Base-by-base conservation (phyloP, 345 rosid species). In the Fremontodendron californicum region DNA sequence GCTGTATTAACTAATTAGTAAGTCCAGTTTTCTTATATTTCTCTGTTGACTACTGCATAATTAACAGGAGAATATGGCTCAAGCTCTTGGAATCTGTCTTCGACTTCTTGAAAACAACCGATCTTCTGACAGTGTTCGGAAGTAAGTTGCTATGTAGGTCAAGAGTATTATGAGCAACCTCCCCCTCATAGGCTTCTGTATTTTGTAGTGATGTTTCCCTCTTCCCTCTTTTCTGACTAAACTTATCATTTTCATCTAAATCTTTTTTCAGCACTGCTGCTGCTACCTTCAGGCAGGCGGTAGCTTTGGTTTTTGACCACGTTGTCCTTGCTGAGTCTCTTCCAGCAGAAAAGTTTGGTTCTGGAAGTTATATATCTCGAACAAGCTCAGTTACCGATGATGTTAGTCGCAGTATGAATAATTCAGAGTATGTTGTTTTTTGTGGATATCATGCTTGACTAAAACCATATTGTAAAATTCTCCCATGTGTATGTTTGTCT, bases 281-380 rank as follows among this genome's bases (percentile, higher is more conserved):
- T 82, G 98, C 98, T 83, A 96, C 99, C 78, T 92, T 93, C 88
- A 89, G 98, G 81, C 99, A 96, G 88, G 99, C 98, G 61, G 98
- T 96, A 71, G 99, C 99, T 39, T 82, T 96, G 84, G 87, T 93
- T 82, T 92, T 96, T 84, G 99, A 93, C 77, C 96, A 84, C 60
- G 94, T 96, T 81, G 89, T 90, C 88, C 81, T 78, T 43, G 91
- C 87, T 4, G 99, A 95, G 88, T 88, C 94, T 79, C 98, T 95
- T 83, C 97, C 96, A 60, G 83, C 74, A 51, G 90, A 62, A 37
- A 93, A 95, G 86, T 88, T 86, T 86, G 86, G 91, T 78, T 86
- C 88, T 51, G 90, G 93, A 65, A 87, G 86, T 79, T 90, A 84
- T 79, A 67, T 79, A 77, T 83, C 89, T 88, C 91, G 89, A 81